Conservation (phyloP, 352 stramenopile species). For the Phytophthora pinifolia region DNA sequence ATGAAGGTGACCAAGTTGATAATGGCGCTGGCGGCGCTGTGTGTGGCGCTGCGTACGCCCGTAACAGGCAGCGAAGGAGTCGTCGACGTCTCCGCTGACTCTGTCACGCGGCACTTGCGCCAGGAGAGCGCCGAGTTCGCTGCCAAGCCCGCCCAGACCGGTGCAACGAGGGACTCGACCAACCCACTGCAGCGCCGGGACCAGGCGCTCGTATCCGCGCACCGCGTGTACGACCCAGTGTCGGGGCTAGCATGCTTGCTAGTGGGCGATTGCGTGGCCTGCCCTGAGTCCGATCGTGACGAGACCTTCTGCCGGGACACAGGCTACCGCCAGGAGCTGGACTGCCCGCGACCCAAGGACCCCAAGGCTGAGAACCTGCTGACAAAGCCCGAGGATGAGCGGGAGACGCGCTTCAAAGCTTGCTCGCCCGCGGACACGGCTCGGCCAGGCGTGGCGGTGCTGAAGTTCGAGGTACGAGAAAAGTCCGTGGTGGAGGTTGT, state of each 20-base stretch:
- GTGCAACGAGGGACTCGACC: slow-evolving; percentile 20
- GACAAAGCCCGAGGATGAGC: slow-evolving; percentile 24
- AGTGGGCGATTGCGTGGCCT: slow-evolving; percentile 56
- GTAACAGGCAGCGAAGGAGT: slow-evolving; percentile 1
- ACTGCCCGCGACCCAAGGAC: slow-evolving; percentile 39
- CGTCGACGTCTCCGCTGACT: not conserved
- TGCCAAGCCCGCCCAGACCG: not conserved
- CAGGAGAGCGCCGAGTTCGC: slow-evolving; percentile 16
- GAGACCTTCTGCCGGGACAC: slow-evolving; percentile 69
- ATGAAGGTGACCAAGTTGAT: slow-evolving; percentile 27
- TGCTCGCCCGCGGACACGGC: slow-evolving; percentile 47
- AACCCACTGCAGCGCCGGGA: slow-evolving; percentile 36
- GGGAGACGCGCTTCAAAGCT: slow-evolving; percentile 52
- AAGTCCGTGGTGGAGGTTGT: slow-evolving; percentile 1
- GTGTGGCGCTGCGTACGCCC: slow-evolving; percentile 8
- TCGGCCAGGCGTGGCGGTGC: slow-evolving; percentile 42
- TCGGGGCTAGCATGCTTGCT: slow-evolving; percentile 62
- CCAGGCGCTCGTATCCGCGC: slow-evolving; percentile 26
- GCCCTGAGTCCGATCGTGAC: slow-evolving; percentile 58
- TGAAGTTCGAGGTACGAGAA: slow-evolving; percentile 70
- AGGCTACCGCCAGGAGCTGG: slow-evolving; percentile 67
- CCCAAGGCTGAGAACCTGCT: slow-evolving; percentile 24
- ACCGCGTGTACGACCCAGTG: slow-evolving; percentile 64
- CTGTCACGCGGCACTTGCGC: slow-evolving; percentile 9
- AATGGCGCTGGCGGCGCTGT: slow-evolving; percentile 19